Percentiles rank a stretch among this genome's conserved stretches.
These are phyloP conservation scores for Cyclocybe cylindracea DNA, from an alignment of 768 basidiomycete genomes.

Conservation along the genomic window DNA sequence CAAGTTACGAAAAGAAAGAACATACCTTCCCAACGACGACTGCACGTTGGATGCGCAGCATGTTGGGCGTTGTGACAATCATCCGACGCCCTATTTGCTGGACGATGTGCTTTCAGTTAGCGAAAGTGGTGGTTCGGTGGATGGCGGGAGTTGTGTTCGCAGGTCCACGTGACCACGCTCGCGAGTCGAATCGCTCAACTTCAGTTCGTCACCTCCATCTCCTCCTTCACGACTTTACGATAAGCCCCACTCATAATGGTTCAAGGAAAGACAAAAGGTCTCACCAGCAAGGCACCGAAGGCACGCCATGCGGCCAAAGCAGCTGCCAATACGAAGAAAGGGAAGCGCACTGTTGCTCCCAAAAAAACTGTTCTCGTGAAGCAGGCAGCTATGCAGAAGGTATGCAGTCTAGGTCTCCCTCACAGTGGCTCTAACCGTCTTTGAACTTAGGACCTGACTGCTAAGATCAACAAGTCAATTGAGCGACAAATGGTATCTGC, in stretches of 20 bases:
- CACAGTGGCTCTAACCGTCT: background rate
- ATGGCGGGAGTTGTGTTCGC: slow-evolving; percentile 37
- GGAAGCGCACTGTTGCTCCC: slow-evolving; percentile 74
- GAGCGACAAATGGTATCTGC: slow-evolving; percentile 90
- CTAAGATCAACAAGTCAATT: slow-evolving; percentile 91
- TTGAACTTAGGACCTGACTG: slow-evolving; percentile 65
- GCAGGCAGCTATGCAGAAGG: slow-evolving; percentile 78
- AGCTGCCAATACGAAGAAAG: slow-evolving; percentile 76
- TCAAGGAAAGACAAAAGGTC: slow-evolving; percentile 86
- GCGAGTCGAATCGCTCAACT: background rate
- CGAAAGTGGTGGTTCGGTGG: slow-evolving; percentile 35
- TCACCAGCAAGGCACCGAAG: slow-evolving; percentile 55
- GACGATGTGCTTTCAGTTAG: slow-evolving; percentile 19
- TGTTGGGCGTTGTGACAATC: slow-evolving; percentile 47
- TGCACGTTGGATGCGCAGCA: slow-evolving; percentile 56
- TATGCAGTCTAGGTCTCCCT: slow-evolving; percentile 26
- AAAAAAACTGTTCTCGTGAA: slow-evolving; percentile 78
- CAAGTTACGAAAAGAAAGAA: background rate
- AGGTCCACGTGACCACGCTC: slow-evolving; percentile 30
- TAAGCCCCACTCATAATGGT: slow-evolving; percentile 51
- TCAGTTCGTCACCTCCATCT: background rate
- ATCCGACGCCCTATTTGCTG: slow-evolving; percentile 27
- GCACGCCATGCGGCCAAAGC: slow-evolving; percentile 65
- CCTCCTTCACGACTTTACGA: background rate
- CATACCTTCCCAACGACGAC: slow-evolving; percentile 49